Evolutionary conservation across 768 basidiomycete genomes (phyloP).

Genomic region (Auriculariales sp.): DNA sequence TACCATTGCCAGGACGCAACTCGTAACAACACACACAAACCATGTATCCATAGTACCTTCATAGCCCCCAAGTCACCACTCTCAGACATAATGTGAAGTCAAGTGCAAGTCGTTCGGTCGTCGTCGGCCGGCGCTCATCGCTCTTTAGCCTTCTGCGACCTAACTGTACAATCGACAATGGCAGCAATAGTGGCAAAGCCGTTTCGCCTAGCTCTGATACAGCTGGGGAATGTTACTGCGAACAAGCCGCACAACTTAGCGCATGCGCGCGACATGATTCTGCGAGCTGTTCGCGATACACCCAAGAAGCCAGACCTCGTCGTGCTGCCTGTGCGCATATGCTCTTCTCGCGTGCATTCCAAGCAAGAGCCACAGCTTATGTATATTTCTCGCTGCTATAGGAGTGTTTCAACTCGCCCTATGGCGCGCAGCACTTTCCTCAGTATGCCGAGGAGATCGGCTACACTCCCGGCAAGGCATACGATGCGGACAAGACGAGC

Average conservation of each 20-base stretch:
- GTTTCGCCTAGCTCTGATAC: constrained; percentile 80
- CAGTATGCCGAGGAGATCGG: constrained; percentile 70
- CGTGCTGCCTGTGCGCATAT: constrained; percentile 58
- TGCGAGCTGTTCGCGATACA: constrained; percentile 44
- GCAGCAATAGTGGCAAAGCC: constrained; percentile 34
- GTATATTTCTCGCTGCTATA: no score
- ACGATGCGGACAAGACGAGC: constrained; percentile 35
- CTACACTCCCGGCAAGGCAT: constrained; percentile 40
- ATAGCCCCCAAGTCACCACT: no score
- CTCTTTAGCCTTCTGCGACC: not conserved
- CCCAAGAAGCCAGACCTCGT: constrained; percentile 54
- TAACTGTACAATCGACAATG: constrained; percentile 1
- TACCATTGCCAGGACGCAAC: constrained; percentile 5
- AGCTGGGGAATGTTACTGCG: constrained; percentile 60
- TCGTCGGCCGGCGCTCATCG: not conserved
- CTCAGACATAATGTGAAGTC: no score
- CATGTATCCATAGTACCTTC: not conserved
- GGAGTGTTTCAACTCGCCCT: constrained; percentile 87
- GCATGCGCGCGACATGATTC: constrained; percentile 69
- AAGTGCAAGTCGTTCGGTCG: not conserved
- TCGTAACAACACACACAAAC: not conserved
- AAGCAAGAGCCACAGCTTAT: not conserved
- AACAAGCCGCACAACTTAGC: constrained; percentile 66
- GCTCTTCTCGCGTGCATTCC: not conserved
- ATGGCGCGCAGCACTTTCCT: constrained; percentile 68